Percentiles rank a stretch among this genome's conserved stretches.
Conservation (phyloP, 2,329 filamentous ascomycete genomes). For the Lachnum nothofagi region DNA sequence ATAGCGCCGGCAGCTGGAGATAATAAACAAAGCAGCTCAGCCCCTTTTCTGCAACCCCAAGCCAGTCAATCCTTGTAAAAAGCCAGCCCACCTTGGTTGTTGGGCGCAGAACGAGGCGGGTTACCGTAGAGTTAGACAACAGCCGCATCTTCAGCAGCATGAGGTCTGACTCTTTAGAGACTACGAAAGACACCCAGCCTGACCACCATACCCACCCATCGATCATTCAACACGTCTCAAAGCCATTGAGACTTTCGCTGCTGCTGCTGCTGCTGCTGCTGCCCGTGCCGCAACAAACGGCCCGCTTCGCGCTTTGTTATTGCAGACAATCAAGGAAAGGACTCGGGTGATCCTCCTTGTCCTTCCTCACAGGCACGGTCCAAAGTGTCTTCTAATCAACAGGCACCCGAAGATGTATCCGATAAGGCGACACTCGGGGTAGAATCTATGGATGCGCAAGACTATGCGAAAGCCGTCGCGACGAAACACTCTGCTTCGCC, state of each 20-base stretch:
- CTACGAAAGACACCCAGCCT: background rate
- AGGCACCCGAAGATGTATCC: slow-evolving; percentile 29
- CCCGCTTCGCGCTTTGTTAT: background rate
- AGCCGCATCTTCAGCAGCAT: background rate
- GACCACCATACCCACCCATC: background rate
- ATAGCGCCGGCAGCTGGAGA: background rate
- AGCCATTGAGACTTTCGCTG: background rate
- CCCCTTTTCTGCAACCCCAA: background rate
- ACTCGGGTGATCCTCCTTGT: slow-evolving; percentile 33
- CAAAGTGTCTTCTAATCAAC: slow-evolving; percentile 32
- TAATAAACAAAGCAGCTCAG: background rate
- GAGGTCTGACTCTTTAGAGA: background rate
- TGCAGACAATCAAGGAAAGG: slow-evolving; percentile 13
- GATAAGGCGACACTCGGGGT: slow-evolving; percentile 28
- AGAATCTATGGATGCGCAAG: slow-evolving; percentile 32
- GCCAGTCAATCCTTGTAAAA: background rate
- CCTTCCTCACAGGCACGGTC: slow-evolving; percentile 26
- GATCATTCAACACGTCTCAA: too few species aligned
- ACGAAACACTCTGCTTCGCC: slow-evolving; percentile 21
- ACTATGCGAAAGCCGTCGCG: slow-evolving; percentile 22
- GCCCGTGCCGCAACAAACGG: slow-evolving; percentile 1
- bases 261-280: slow-evolving; percentile 1
- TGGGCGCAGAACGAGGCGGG: background rate
- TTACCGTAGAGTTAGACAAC: background rate
- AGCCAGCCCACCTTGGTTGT: too few species aligned